phyloP scores from a whole-genome alignment of 2,329 filamentous ascomycete species.

The Fusarium pseudonygamai region DNA sequence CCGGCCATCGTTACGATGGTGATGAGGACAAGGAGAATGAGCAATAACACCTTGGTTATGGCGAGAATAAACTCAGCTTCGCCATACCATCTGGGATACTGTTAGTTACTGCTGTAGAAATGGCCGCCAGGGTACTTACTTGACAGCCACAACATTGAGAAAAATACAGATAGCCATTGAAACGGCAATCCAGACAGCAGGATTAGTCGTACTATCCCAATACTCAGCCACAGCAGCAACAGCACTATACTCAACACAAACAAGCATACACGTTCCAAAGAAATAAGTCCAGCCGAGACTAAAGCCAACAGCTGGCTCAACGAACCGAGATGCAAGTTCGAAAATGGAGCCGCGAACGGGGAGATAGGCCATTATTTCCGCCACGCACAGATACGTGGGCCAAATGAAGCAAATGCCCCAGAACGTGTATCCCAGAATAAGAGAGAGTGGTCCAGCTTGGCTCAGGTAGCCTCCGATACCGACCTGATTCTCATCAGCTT shows the following conservation, averaged over 20 bases:
- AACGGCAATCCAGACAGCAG: background rate
- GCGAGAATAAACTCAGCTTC: background rate
- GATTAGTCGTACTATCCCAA: background rate
- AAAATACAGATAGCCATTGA: background rate
- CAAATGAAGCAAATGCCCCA: background rate
- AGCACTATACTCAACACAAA: background rate
- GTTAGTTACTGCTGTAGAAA: fast-evolving
- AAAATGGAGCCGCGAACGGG: background rate
- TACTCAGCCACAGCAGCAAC: background rate
- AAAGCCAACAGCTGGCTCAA: background rate
- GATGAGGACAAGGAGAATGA: background rate
- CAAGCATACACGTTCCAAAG: background rate
- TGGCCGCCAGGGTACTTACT: fast-evolving
- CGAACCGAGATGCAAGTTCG: background rate
- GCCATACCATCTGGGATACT: background rate
- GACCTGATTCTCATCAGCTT: background rate
- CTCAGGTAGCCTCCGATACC: background rate
- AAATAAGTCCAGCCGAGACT: background rate
- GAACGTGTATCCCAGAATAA: background rate
- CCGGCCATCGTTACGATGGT: background rate
- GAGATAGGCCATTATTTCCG: background rate
- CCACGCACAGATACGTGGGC: background rate
- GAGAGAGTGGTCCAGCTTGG: background rate
- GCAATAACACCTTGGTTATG: background rate
- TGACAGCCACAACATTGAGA: background rate